Evolutionary conservation across 1,284 basidiomycete genomes (phyloP), one percentile per base, ranked within the genome.

Genomic region (Apiotrichum domesticum): DNA sequence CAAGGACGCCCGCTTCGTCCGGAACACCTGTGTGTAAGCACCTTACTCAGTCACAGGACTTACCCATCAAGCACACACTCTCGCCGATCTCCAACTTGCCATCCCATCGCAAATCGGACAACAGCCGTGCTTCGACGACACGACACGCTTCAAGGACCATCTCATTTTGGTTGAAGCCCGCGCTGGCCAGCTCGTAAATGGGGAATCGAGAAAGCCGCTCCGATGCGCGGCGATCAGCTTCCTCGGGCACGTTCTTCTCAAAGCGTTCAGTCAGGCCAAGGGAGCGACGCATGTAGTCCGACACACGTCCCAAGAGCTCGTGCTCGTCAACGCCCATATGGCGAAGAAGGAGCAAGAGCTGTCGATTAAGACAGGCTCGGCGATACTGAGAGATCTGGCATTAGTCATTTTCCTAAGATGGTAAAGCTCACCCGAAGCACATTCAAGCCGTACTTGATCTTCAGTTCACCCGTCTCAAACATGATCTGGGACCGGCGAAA

Each of bases 1-100:
- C 46, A 6, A 70, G 57, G 0, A 70, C 62, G 10, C 63, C 61
- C 9, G 53, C 39, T 43, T 70, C 68, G 40, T 70, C 68, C 1
- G 64, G 63, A 6, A 69, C 57, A 6, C 67, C 66, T 64, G 51
- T 7, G 21, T 1, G n/a, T 42, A 37, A 35, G 32, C n/a, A 34
- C 21, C 45, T 11, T 37, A 15, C 7, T 7, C 4, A 32, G 3
- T 2, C 1, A 32, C 9, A 2, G 4, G n/a, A 35, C 57, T 57
- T 14, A 63, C 61, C 64, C 56, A 66, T 65, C 33, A 65, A 45
- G 42, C 58, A 65, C 2, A 62, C 65, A 11, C 66, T 61, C 33
- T 66, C 56, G 8, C 59, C 39, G 33, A 70, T 44, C 29, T 62
- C 59, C 21, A 70, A 34, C 1, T 63, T 58, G 1, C 62, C 67